Conservation (phyloP, 176 grass and related monocot species). For the Lolium perenne region DNA sequence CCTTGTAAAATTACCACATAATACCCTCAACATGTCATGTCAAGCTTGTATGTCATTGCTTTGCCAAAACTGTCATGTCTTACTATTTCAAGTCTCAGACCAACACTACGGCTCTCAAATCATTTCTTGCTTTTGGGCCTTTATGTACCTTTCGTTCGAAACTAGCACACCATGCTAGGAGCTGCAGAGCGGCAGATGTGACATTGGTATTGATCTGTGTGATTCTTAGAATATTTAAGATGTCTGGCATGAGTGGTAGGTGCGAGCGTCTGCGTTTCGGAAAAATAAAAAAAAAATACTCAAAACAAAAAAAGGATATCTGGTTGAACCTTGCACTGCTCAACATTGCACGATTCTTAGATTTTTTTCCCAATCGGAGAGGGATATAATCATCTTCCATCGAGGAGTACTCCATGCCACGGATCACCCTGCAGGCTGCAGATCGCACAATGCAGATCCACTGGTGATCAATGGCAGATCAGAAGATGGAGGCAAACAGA, state of each 20-base stretch:
- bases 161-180: not conserved
- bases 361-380: not conserved
- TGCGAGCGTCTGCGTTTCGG: too few species aligned
- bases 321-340: not conserved
- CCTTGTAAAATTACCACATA: not conserved
- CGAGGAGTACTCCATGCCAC: too few species aligned
- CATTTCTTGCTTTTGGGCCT: not conserved
- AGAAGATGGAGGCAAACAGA: too few species aligned
- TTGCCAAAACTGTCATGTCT: not conserved
- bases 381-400: too few species aligned
- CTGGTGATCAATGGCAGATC: too few species aligned
- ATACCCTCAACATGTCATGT: not conserved
- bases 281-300: too few species aligned
- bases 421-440: too few species aligned
- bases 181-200: not conserved
- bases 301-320: not conserved
- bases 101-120: not conserved
- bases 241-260: not conserved
- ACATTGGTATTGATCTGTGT: not conserved
- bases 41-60: not conserved
- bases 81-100: not conserved
- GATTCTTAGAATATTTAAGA: not conserved
- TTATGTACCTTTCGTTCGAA: not conserved
- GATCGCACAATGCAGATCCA: too few species aligned
- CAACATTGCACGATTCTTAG: not conserved